Percentiles rank a stretch among this genome's conserved stretches.
Conservation (phyloP, 2,329 filamentous ascomycete genomes). For the Lecanicillium sp. region DNA sequence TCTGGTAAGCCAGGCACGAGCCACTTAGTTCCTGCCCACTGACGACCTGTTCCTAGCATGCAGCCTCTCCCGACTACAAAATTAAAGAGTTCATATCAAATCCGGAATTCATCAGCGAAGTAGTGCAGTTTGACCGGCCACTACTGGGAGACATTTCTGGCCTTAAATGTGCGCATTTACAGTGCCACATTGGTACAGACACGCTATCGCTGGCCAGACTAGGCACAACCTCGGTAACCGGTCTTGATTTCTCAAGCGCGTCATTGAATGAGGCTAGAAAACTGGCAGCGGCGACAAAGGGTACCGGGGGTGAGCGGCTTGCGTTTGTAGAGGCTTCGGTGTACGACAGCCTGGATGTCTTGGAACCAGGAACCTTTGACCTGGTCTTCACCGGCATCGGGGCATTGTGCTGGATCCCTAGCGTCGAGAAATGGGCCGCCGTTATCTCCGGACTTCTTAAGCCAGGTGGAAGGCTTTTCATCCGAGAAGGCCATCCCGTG, state of each 20-base stretch:
- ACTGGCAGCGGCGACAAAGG: slow-evolving; percentile 5
- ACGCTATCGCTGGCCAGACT: slow-evolving; percentile 10
- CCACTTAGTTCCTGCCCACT: not conserved
- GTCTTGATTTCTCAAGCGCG: slow-evolving; percentile 11
- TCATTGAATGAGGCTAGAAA: slow-evolving; percentile 8
- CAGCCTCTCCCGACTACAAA: slow-evolving; percentile 9
- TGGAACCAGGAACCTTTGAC: slow-evolving; percentile 5
- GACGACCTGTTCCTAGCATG: slow-evolving; percentile 6
- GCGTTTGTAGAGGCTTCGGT: slow-evolving; percentile 11
- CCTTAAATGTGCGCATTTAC: slow-evolving; percentile 10
- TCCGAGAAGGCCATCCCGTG: slow-evolving; percentile 11
- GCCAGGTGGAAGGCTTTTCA: slow-evolving; percentile 10
- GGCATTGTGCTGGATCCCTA: slow-evolving; percentile 11
- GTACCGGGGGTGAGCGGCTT: slow-evolving; percentile 8
- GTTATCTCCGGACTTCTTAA: slow-evolving; percentile 9
- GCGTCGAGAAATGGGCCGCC: slow-evolving; percentile 7
- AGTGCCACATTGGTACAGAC: slow-evolving; percentile 14
- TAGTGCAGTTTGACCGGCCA: slow-evolving; percentile 8
- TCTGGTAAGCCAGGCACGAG: slow-evolving; percentile 5
- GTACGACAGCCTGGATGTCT: slow-evolving; percentile 3
- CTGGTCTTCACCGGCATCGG: slow-evolving; percentile 13
- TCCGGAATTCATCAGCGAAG: slow-evolving; percentile 4
- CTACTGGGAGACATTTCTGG: slow-evolving; percentile 8
- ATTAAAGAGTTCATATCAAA: slow-evolving; percentile 4
- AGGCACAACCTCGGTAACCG: slow-evolving; percentile 11